Conservation (phyloP, 306 rosid genomes). For the Acacia acuminata region DNA sequence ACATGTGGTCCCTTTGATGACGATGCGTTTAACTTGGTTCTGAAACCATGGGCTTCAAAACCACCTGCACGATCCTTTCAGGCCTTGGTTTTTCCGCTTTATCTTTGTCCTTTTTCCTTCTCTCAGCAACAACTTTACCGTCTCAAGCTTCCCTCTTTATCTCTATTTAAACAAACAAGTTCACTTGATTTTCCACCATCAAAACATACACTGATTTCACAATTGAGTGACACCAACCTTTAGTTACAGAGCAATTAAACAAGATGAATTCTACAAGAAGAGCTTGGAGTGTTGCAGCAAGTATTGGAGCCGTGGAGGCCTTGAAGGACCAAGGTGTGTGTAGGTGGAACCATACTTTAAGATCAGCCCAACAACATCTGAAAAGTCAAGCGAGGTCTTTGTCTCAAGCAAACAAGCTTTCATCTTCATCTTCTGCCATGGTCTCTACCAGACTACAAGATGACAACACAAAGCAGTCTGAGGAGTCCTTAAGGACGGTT, state of each 20-base stretch:
- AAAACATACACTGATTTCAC: neutral
- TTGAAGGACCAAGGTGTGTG: neutral
- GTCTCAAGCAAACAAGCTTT: neutral
- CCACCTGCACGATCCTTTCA: neutral
- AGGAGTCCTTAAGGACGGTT: neutral
- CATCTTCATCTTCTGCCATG: neutral
- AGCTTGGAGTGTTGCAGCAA: neutral
- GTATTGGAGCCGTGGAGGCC: slow-evolving; percentile 9
- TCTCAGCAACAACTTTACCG: neutral
- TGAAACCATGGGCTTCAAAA: neutral
- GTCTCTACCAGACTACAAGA: neutral
- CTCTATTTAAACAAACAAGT: neutral
- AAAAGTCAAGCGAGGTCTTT: neutral
- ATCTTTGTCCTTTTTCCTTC: neutral
- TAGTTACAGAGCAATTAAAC: neutral
- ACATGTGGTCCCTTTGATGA: neutral
- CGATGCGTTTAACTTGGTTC: neutral
- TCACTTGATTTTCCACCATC: neutral
- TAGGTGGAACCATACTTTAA: neutral
- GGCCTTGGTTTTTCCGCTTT: neutral
- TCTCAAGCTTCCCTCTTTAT: neutral
- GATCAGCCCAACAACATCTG: neutral
- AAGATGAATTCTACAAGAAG: neutral
- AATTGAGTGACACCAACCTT: neutral
- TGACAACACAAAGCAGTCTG: neutral